Evolutionary conservation across 805 yeast genomes (phyloP).

Genomic region (Saccharomycopsis vini): DNA sequence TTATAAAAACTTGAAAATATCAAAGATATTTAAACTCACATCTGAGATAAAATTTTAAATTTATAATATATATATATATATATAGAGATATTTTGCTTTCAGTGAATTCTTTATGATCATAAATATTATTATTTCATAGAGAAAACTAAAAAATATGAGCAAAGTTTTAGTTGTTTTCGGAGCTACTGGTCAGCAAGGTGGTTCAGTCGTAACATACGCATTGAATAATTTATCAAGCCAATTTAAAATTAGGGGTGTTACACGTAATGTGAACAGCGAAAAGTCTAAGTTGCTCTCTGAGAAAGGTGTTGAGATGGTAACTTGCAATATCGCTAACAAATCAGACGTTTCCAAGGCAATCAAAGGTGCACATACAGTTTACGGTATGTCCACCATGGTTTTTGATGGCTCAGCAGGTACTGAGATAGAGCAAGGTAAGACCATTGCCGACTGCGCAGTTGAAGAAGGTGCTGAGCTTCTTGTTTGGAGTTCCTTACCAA

Average conservation of each 20-base stretch:
- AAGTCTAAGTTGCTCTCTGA: neutral
- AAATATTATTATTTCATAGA: no score
- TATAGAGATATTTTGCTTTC: no score
- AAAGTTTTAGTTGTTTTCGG: slow-evolving; percentile 6
- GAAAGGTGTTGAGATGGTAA: neutral
- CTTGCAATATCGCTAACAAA: neutral
- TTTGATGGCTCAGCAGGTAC: neutral
- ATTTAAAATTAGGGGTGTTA: neutral
- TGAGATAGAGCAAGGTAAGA: slow-evolving; percentile 1
- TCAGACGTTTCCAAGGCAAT: neutral
- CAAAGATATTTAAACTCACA: no score
- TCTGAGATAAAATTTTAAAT: no score
- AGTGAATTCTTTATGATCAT: no score
- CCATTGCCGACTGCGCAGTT: slow-evolving; percentile 6
- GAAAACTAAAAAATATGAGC: slow-evolving; percentile 4
- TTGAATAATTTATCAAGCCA: neutral
- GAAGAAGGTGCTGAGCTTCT: slow-evolving; percentile 2
- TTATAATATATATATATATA: no score
- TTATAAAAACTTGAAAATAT: no score
- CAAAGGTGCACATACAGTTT: slow-evolving; percentile 4
- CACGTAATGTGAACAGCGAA: neutral
- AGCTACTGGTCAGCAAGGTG: slow-evolving; percentile 7
- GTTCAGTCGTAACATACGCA: slow-evolving; percentile 2
- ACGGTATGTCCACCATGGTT: neutral
- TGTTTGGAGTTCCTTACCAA: slow-evolving; percentile 4